phyloP scores from a whole-genome alignment of 768 basidiomycete genomes.

The Phaffia australis region DNA sequence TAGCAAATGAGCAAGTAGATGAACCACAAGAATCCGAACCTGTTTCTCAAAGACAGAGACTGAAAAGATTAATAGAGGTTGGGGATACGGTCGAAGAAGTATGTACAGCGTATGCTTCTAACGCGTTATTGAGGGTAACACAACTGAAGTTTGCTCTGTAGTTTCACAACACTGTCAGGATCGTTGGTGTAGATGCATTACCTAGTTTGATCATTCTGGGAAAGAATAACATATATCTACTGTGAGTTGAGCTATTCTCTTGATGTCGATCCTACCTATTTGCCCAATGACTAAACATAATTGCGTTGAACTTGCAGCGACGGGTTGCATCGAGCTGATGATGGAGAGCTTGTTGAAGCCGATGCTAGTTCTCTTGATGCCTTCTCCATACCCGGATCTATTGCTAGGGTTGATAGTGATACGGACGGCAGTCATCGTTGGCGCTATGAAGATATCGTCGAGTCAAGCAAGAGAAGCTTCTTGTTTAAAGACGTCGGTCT shows the following conservation, averaged over 20 bases:
- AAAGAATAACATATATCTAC: conserved; percentile 70
- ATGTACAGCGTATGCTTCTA: background rate
- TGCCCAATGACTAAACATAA: background rate
- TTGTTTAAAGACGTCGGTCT: conserved; percentile 72
- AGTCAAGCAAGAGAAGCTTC: conserved; percentile 69
- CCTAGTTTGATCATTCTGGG: conserved; percentile 84
- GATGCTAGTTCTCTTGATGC: conserved; percentile 40
- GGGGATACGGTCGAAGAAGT: conserved; percentile 74
- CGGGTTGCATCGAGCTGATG: conserved; percentile 73
- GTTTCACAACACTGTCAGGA: conserved; percentile 70
- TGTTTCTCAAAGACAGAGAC: conserved; percentile 68
- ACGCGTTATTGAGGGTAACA: background rate
- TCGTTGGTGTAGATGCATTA: conserved; percentile 82
- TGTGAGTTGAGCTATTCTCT: background rate
- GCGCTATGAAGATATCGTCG: conserved; percentile 66
- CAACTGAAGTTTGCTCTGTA: conserved; percentile 30
- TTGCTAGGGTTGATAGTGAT: conserved; percentile 59
- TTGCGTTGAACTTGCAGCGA: conserved; percentile 44
- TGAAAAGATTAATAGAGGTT: conserved; percentile 68
- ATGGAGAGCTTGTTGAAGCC: conserved; percentile 79
- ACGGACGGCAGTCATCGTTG: conserved; percentile 72
- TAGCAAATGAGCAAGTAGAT: conserved; percentile 43
- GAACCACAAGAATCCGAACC: conserved; percentile 22
- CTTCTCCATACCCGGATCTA: conserved; percentile 65
- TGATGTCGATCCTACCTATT: background rate